These are phyloP conservation scores for Globisporangium parvum DNA, from an alignment of 352 stramenopile species.

Conservation along the genomic window DNA sequence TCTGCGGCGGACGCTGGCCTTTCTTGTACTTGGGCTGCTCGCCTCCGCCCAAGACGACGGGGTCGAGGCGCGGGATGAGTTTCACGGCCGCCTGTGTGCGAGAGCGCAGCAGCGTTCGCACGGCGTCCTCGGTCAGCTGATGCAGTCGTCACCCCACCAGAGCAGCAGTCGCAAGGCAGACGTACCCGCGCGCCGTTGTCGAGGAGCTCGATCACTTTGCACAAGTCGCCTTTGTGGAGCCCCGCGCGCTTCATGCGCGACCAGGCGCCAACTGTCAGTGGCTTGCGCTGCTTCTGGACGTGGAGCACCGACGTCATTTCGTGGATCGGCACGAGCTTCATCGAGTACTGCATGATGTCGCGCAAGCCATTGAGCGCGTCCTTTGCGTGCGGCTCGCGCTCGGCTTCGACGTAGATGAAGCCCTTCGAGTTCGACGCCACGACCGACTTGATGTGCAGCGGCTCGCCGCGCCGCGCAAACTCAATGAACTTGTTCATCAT, in stretches of 20 bases:
- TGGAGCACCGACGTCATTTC: constrained; percentile 89
- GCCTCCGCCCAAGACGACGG: constrained; percentile 61
- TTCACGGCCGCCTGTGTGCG: constrained; percentile 85
- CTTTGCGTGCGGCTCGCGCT: constrained; percentile 81
- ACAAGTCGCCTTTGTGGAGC: constrained; percentile 84
- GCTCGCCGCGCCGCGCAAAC: constrained; percentile 75
- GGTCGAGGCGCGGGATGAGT: constrained; percentile 79
- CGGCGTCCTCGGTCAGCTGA: too few relatives aligned
- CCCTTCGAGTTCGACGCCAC: constrained; percentile 85
- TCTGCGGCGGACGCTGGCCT: constrained; percentile 79
- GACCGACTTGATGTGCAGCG: constrained; percentile 82
- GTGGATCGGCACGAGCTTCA: constrained; percentile 87
- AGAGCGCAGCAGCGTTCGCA: too few relatives aligned
- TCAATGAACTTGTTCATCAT: constrained; percentile 91
- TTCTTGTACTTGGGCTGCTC: constrained; percentile 88
- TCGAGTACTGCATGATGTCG: constrained; percentile 83
- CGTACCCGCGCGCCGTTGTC: constrained; percentile 75
- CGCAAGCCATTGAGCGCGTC: constrained; percentile 80
- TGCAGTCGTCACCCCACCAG: too few relatives aligned
- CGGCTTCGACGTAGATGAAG: constrained; percentile 87
- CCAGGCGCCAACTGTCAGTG: constrained; percentile 70
- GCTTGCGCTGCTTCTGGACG: constrained; percentile 80
- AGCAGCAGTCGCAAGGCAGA: too few relatives aligned
- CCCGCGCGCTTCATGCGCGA: constrained; percentile 82
- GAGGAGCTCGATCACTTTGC: constrained; percentile 84